Evolutionary conservation across 306 rosid species (phyloP), one percentile per base, ranked within the genome.

Genomic region (Rosa lucieae): DNA sequence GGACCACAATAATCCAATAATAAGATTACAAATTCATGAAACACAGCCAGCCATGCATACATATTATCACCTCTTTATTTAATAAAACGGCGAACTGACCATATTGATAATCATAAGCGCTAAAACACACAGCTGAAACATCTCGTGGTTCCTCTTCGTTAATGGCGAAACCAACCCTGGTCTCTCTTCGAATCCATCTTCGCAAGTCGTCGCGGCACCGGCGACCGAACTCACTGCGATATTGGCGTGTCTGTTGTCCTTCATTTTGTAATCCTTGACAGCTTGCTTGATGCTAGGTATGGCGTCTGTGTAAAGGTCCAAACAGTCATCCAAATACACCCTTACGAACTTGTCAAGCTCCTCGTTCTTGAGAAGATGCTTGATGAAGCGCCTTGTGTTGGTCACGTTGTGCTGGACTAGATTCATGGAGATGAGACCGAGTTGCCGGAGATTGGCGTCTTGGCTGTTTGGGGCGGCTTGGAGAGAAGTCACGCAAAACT

Each of bases 181-280:
- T 20, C 47, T 79, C 52, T 90, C 88, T 55, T 75, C 44, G 78
- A 93, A 93, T 17, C 95, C 97, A 80, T 93, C 98, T 74, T 91
- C 97, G 44, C 98, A 93, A 1, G 97, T 93, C 0, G 90, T 81
- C 0, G 90, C 59, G 43, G 90, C 87, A 61, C 87, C 97, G 59
- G 80, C 21, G 18, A 89, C 84, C 0, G 91, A 89, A 18, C 93
- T 89, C 48, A 90, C 42, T 10, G 72, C 79, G 6, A 90, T 49
- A n/a, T 89, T 89, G 40, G 77, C 90, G 23, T 89, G 89, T 0
- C 5, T 81, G 58, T 89, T 90, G 14, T 73, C 89, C 68, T 83
- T 89, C 5, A 56, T 47, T 77, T 46, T 85, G 83, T 82, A 93
- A 42, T 81, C 86, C 77, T 65, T 82, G 56, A 73, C 65, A 44